Conservation (phyloP, 345 rosid species). For the Eucalyptus urophylla region DNA sequence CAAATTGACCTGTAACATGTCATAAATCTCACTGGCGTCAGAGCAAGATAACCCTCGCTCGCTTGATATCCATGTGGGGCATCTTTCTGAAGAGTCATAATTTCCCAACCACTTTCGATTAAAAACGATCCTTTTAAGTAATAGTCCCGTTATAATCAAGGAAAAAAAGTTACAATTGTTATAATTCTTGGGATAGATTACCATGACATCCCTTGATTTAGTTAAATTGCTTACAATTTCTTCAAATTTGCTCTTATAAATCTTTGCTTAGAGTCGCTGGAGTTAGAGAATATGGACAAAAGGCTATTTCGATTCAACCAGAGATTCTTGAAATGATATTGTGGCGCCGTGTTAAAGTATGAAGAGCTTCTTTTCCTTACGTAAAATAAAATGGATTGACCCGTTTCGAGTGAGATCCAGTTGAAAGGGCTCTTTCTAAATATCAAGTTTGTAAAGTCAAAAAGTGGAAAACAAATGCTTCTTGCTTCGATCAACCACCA, state of each 20-base stretch:
- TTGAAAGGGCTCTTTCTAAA: background rate
- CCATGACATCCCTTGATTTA: background rate
- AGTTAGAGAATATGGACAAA: background rate
- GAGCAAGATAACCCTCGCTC: background rate
- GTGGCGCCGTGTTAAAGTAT: background rate
- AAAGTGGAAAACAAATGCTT: background rate
- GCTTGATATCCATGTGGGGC: background rate
- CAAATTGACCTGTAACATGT: background rate
- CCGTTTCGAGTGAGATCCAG: fast-evolving
- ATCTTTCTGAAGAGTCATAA: background rate
- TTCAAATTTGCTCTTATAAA: background rate
- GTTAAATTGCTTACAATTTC: background rate
- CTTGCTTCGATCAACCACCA: background rate
- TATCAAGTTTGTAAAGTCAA: background rate
- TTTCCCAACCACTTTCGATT: too few relatives aligned
- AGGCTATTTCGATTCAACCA: background rate
- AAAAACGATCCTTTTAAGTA: background rate
- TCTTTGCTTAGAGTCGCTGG: background rate
- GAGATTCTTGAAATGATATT: too few relatives aligned
- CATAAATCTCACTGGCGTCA: background rate
- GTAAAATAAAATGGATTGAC: background rate
- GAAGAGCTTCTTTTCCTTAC: background rate
- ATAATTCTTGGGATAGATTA: background rate
- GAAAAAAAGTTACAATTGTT: background rate
- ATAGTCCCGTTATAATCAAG: background rate